Evolutionary conservation across 352 stramenopile genomes (phyloP).

Genomic region (Phytophthora fragariaefolia): DNA sequence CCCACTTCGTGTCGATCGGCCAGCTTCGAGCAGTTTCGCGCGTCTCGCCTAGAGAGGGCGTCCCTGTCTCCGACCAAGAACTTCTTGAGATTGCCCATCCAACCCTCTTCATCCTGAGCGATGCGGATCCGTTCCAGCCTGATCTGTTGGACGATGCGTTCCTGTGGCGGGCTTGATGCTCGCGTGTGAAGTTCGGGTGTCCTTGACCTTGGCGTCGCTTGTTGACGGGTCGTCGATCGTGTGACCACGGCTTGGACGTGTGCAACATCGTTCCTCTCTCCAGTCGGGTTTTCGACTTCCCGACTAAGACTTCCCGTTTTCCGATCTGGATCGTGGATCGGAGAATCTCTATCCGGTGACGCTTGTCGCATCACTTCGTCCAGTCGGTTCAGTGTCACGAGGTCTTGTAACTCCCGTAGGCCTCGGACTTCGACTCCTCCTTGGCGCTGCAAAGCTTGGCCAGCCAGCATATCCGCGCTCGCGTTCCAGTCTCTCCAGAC

Average conservation of each 20-base stretch:
- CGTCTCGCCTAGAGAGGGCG: background rate
- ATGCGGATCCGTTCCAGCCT: background rate
- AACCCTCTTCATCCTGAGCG: constrained; percentile 10
- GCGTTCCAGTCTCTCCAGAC: constrained; percentile 10
- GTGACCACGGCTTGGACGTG: background rate
- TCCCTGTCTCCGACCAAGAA: background rate
- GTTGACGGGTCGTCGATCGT: too few species aligned
- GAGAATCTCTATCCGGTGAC: too few species aligned
- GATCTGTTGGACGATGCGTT: background rate
- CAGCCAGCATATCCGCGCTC: background rate
- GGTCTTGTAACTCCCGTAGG: background rate
- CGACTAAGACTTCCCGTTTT: too few species aligned
- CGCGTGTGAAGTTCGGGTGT: too few species aligned
- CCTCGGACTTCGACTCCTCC: background rate
- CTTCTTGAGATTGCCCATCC: background rate
- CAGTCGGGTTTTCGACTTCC: too few species aligned
- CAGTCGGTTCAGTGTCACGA: constrained; percentile 6
- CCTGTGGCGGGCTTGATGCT: background rate
- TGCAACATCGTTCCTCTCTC: background rate
- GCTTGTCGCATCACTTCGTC: too few species aligned
- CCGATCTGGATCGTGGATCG: too few species aligned
- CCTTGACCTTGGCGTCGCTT: too few species aligned
- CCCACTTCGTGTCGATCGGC: background rate
- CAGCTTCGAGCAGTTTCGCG: background rate
- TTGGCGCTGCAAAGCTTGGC: background rate